Evolutionary conservation across 2,329 filamentous ascomycete genomes (phyloP), one percentile per base, ranked within the genome.

Genomic region (Alternaria brassicicola): DNA sequence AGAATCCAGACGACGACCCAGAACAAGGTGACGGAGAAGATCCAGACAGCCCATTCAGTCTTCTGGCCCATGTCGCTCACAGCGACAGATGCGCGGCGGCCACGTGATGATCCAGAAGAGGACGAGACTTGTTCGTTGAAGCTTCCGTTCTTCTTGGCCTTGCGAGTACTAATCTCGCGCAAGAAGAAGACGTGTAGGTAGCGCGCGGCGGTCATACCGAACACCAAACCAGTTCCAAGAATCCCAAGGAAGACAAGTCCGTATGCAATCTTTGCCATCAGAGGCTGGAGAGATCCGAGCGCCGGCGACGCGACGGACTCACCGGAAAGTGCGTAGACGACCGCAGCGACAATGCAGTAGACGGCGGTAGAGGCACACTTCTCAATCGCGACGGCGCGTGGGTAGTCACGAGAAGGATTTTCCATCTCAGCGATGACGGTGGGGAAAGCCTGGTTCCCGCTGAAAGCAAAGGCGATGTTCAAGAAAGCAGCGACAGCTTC

Each of bases 351-450:
- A 17, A 67, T 65, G 23, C 60, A 49, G 46, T 71, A 71, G 21
- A 68, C 66, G 2, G 59, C 54, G 7, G 59, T 70, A 23, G 66
- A 60, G 39, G 64, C 41, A 35, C 68, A 69, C 35, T 69, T 70
- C 42, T 72, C 68, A 49, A 72, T 70, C 1, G 65, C 66, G 23
- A 72, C 59, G 5, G 69, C 67, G 17, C 64, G 66, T 8, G 68
- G 67, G 26, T 69, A 72, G 43, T 72, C 68, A 31, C 63, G 62
- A 28, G 62, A 66, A 7, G 69, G 67, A 45, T 71, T 66, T 31
- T 69, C 62, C 69, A 72, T 71, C 17, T 72, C 68, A 4, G 63
- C 66, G 13, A 72, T 55, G 15, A 72, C 68, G 2, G 68, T 71
- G 1, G 67, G 67, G 4, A 72, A 72, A 2, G 69, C 68, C 45